Conservation (phyloP, 768 basidiomycete species). For the Pisolithus marmoratus region DNA sequence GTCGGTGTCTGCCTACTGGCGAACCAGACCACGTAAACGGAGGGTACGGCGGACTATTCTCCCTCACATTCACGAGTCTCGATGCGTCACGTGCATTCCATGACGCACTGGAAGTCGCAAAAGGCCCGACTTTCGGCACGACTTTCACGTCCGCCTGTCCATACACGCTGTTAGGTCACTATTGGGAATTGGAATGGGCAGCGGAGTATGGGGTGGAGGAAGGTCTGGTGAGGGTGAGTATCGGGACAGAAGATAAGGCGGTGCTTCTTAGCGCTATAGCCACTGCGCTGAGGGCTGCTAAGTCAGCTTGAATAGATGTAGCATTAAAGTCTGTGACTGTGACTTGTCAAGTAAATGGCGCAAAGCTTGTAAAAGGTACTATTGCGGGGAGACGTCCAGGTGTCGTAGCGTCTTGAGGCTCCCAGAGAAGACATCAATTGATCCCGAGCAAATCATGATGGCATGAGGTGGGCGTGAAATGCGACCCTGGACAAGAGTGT, state of each 20-base stretch:
- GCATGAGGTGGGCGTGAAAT: too few relatives aligned
- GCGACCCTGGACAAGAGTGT: too few relatives aligned
- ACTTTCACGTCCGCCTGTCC: slow-evolving; percentile 95
- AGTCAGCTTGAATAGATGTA: slow-evolving; percentile 26
- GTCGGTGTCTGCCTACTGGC: slow-evolving; percentile 34
- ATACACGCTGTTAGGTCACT: slow-evolving; percentile 90
- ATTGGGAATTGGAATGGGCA: slow-evolving; percentile 87
- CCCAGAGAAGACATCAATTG: too few relatives aligned
- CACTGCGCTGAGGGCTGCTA: slow-evolving; percentile 65
- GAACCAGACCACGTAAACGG: slow-evolving; percentile 11
- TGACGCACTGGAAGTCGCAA: slow-evolving; percentile 74
- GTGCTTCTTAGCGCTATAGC: slow-evolving; percentile 53
- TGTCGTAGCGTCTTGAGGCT: too few relatives aligned
- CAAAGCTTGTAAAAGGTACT: too few relatives aligned
- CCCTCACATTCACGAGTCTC: slow-evolving; percentile 70
- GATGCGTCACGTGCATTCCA: slow-evolving; percentile 75
- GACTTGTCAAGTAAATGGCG: too few relatives aligned
- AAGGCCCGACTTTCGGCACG: slow-evolving; percentile 90
- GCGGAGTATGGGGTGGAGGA: slow-evolving; percentile 78
- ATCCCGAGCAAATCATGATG: too few relatives aligned
- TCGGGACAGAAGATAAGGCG: slow-evolving; percentile 76
- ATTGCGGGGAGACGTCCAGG: too few relatives aligned
- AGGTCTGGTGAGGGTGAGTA: slow-evolving; percentile 78
- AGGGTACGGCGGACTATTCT: slow-evolving; percentile 85
- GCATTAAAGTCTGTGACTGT: not conserved